Evolutionary conservation across 768 basidiomycete genomes (phyloP), one percentile per base, ranked within the genome.

Genomic region (Artomyces pyxidatus): DNA sequence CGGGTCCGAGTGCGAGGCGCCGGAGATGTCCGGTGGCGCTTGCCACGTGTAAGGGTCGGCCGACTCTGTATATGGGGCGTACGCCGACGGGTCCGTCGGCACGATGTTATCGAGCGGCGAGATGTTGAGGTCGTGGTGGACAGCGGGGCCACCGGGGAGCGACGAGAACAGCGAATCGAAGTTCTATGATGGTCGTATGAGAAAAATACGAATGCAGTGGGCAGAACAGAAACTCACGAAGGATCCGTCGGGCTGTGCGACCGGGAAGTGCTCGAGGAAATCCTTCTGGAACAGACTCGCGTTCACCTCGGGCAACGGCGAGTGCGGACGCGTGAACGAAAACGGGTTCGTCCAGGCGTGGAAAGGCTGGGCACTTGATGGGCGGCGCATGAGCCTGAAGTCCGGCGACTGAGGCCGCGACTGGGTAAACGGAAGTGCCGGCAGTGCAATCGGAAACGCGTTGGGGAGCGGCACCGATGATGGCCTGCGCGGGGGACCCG

Each of bases 351-450:
- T 26, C 49, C 53, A 55, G 29, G 56, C 51, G 38, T 53, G 56
- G 2, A 53, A 41, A 9, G 56, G 49, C 2, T 25, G 47, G n/a
- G 53, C 56, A 27, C 53, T 55, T 0, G 56, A 57, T 2, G 56
- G 56, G n/a, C 56, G 56, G 19, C 56, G 56, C 26, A 53, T 53
- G 2, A 57, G 45, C n/a, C 47, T 54, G 23, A 54, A 47, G 10
- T 42, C 39, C 16, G 54, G 53, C 1, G 56, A 57, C 2, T 38
- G 50, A 1, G 50, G 44, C 7, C 49, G 53, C 22, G 54, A 47
- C 25, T 47, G 48, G 11, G 32, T 6, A 10, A 55, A 49, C n/a
- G 53, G 47, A 42, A 57, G 38, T 21, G 45, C 42, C 42, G 56
- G 56, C 14, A 55, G 47, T 12, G 47, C 28, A 7, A 49, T 55